phyloP scores from a whole-genome alignment of 2,329 filamentous ascomycete species.

The Calonectria pseudoreteaudii region DNA sequence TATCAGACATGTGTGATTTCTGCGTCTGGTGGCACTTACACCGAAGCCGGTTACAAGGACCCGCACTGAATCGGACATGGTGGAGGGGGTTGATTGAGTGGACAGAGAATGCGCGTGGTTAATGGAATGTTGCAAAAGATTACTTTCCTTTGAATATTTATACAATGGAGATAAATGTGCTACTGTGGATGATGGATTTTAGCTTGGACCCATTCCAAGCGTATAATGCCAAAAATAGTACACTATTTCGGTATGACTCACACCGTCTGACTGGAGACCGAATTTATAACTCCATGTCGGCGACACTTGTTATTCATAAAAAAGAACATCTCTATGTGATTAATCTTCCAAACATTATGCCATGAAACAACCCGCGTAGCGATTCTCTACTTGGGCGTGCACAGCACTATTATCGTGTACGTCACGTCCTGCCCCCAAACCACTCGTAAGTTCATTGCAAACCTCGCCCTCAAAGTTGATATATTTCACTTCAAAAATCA shows the following conservation, averaged over 20 bases:
- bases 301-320: background rate
- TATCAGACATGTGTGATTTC: background rate
- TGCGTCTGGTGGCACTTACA: background rate
- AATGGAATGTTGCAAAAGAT: background rate
- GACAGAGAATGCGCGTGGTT: background rate
- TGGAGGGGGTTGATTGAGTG: background rate
- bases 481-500: background rate
- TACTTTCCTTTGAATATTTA: background rate
- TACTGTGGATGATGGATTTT: background rate
- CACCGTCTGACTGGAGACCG: background rate
- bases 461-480: background rate
- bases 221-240: background rate
- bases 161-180: background rate
- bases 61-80: background rate
- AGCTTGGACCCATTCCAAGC: background rate
- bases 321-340: background rate
- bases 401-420: background rate
- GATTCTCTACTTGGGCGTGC: background rate
- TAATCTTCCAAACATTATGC: background rate
- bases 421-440: too few species aligned
- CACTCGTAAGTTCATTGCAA: background rate
- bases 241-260: background rate
- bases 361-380: background rate
- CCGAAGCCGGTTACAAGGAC: constrained; percentile 9
- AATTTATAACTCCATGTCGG: background rate